Evolutionary conservation across 441 rosid species (phyloP).

Genomic region (Corymbia calophylla): DNA sequence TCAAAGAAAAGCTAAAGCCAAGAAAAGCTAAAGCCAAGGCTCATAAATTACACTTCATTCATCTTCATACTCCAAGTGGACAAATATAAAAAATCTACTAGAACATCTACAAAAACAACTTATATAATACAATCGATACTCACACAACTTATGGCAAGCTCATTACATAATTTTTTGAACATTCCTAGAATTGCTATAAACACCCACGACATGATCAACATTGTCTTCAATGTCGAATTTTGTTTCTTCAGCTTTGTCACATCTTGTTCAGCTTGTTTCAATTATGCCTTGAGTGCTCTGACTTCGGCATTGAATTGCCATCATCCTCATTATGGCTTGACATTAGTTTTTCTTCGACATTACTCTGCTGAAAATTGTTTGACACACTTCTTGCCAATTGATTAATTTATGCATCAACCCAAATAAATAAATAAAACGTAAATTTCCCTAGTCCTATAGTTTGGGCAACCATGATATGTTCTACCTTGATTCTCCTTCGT

Average conservation of each 20-base stretch:
- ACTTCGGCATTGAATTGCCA: neutral
- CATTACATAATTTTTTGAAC: no score
- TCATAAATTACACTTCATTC: neutral
- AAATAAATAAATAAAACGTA: no score
- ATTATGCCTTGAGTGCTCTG: neutral
- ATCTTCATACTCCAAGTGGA: neutral
- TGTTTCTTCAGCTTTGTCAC: neutral
- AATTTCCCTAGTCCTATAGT: no score
- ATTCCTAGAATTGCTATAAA: neutral
- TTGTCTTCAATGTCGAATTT: no score
- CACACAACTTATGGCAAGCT: neutral
- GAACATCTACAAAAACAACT: neutral
- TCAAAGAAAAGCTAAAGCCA: neutral
- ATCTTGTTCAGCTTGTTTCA: neutral
- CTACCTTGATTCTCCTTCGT: no score
- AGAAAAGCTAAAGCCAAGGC: neutral
- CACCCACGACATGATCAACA: neutral
- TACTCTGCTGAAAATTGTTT: no score
- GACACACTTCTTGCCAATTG: no score
- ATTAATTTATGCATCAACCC: no score
- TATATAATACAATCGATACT: neutral
- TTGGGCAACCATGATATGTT: no score
- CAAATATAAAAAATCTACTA: neutral
- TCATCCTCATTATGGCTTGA: neutral
- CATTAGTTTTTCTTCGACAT: no score